Evolutionary conservation across 306 rosid species (phyloP), one percentile per base, ranked within the genome.

Genomic region (Acacia melanoxylon): DNA sequence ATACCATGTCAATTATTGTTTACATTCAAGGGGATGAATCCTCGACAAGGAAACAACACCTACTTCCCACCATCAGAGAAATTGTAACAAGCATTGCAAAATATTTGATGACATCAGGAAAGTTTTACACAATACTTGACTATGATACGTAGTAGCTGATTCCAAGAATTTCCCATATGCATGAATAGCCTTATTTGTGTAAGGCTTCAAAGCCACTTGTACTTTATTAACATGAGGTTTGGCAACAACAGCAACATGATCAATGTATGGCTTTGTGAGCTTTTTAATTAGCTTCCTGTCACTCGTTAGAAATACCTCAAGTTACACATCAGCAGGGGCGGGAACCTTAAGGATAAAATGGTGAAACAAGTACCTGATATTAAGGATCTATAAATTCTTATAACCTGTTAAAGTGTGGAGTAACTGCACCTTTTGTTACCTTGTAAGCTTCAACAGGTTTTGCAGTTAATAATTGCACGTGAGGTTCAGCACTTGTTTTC

Each of bases 261-360:
- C 97, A 68, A 96, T 76, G 82, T 96, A 91, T 56, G 99, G 97
- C 89, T 96, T 91, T 91, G 94, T 91, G 85, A 91, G 70, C 88
- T 75, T 92, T 79, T 89, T 94, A 29, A 29, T 29, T 29, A 20
- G 89, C 97, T 81, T 92, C 97, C 99, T 96, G 92, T 81, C 78
- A 89, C 65, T 80, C 81, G 51, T 66, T 82, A 75, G 45, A 35
- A 83, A 79, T 16, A 73, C n/a, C 41, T 63, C 80, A 49, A 71
- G 85, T 80, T 76, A 81, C 63, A 72, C 31, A 68, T 82, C 70
- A 75, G 59, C 73, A 72, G 22, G 54, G 45, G 52, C 3, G 61
- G 76, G 72, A 56, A 81, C 67, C 68, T 78, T 5, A 65, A 31
- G 40, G 51, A 82, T 3, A 11, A 37, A 11, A 33, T 1, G 19